Evolutionary conservation across 2,329 filamentous ascomycete genomes (phyloP), one percentile per base, ranked within the genome.

Genomic region (Coniochaeta prunicola): DNA sequence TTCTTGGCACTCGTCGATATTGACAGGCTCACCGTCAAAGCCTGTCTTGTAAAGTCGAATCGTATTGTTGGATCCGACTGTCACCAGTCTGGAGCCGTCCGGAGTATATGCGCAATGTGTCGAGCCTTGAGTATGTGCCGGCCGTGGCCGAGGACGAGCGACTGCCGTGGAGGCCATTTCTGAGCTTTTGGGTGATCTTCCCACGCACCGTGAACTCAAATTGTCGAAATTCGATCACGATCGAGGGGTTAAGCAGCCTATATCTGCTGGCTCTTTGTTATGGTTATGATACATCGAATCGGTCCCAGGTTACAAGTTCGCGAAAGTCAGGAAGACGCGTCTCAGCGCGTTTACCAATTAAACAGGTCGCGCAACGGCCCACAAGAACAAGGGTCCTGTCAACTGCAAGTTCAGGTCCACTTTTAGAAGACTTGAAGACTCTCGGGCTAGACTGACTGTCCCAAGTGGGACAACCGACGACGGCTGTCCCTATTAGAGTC

Each of bases 41-140:
- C 91, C 91, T 15, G 92, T 94, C 65, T 88, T 90, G 77, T 96
- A 99, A 56, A 97, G 84, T 56, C 96, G 90, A 68, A 96, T 92
- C 8, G 91, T 91, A 69, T 96, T 96, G 76, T 97, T 96, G 60
- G 91, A 89, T 63, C 94, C 94, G 61, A 92, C 92, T 12, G 94
- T 97, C 64, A 97, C 85, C 59, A 99, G 81, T 67, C 89, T 90
- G 65, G 82, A 83, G 62, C 96, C 94, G 72, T 96, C 87, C 7
- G 91, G 90, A 0, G 92, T 97, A 74, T 97, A 97, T 63, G 89
- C 84, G 65, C 96, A 86, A 66, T 87, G 92, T 2, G 96, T 97
- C 59, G 86, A 85, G 63, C 96, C 96, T 58, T 90, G 87, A 2
- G 91, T 92, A 74, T 99, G 85, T 8, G 84, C 85, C n/a, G 87